A percentile compares a stretch with the other conserved stretches of the same genome.
Evolutionary conservation across 805 yeast species (phyloP).

Genomic region (Yamadazyma takamatsuzukensis): DNA sequence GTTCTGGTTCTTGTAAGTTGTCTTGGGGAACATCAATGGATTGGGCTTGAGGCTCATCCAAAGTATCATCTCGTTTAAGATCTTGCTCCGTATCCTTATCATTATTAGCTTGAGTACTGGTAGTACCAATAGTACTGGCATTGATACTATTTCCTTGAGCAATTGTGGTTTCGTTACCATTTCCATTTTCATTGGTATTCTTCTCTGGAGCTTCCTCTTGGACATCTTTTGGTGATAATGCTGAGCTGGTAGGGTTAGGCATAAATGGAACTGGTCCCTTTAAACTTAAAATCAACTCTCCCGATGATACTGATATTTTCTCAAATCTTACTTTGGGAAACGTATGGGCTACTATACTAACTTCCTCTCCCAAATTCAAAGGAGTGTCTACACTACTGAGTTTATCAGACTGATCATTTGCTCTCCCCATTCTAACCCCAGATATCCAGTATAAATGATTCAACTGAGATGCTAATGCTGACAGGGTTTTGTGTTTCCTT

Average conservation of each 20-base stretch:
- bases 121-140: no score
- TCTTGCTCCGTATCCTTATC: no score
- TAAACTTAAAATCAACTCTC: slow-evolving; percentile 70
- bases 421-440: slow-evolving; percentile 74
- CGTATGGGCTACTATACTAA: slow-evolving; percentile 80
- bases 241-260: no score
- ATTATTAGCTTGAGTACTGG: no score
- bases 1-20: slow-evolving; percentile 33
- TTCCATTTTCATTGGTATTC: no score
- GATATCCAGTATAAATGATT: slow-evolving; percentile 89
- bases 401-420: slow-evolving; percentile 29
- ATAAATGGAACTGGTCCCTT: slow-evolving; percentile 49
- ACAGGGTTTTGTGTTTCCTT: slow-evolving; percentile 24
- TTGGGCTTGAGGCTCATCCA: no score
- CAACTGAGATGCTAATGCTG: slow-evolving; percentile 26
- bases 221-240: no score
- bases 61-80: no score
- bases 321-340: slow-evolving; percentile 87
- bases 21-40: no score
- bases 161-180: no score
- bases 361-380: slow-evolving; percentile 84
- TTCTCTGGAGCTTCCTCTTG: no score
- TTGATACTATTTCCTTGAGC: no score
- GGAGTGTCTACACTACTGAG: slow-evolving; percentile 30
- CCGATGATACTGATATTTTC: slow-evolving; percentile 82